Evolutionary conservation across 805 yeast species (phyloP).

Genomic region (Dipodascus albidus): DNA sequence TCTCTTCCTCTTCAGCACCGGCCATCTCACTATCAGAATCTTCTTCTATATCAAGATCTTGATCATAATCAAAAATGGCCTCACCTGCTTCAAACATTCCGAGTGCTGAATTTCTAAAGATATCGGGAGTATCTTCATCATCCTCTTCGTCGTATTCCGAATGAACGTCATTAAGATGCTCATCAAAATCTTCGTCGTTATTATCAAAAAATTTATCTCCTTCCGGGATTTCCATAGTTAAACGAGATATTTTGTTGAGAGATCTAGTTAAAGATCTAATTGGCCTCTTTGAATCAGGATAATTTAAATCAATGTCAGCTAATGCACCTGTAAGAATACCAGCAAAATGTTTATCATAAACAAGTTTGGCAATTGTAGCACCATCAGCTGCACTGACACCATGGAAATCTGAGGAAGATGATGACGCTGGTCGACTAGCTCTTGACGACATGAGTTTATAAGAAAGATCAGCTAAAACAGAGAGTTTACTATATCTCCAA

Average conservation of each 20-base stretch:
- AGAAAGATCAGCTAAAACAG: constrained; percentile 40
- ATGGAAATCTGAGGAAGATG: constrained; percentile 7
- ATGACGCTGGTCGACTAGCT: constrained; percentile 5
- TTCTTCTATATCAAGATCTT: constrained; percentile 32
- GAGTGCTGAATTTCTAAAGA: constrained; percentile 77
- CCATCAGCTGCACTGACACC: constrained; percentile 31
- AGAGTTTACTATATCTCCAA: constrained; percentile 42
- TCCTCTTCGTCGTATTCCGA: constrained; percentile 44
- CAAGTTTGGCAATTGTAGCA: constrained; percentile 48
- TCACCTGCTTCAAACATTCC: constrained; percentile 90
- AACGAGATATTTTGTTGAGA: constrained; percentile 33
- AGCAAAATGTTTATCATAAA: constrained; percentile 50
- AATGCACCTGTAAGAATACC: constrained; percentile 44
- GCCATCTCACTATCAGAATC: constrained; percentile 22
- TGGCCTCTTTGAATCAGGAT: constrained; percentile 51
- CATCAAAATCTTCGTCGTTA: constrained; percentile 18
- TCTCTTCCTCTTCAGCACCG: constrained; percentile 28
- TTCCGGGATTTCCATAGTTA: constrained; percentile 31
- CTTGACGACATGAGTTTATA: constrained; percentile 20
- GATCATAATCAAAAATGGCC: constrained; percentile 51
- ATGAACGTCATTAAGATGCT: constrained; percentile 19
- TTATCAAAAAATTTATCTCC: background rate
- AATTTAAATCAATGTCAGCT: constrained; percentile 61
- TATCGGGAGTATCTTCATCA: constrained; percentile 65
- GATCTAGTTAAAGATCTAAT: constrained; percentile 50